These are phyloP conservation scores for Nasturtium officinale DNA, from an alignment of 345 rosid species.

Conservation along the genomic window DNA sequence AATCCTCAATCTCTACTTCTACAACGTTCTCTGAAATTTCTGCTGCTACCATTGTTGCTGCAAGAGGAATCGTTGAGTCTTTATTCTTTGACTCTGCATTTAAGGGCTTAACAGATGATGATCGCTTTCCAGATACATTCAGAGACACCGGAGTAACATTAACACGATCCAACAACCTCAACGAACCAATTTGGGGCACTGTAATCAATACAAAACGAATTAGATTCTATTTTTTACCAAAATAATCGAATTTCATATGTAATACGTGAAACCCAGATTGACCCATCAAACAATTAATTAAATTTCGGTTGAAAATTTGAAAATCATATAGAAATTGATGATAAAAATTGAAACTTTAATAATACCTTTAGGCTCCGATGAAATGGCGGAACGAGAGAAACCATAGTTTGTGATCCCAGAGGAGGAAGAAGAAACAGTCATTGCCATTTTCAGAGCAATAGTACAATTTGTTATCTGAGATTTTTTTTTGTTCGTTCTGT, in stretches of 20 bases:
- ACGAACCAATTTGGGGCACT: constrained; percentile 63
- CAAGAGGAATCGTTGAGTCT: constrained; percentile 33
- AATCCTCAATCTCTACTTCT: constrained; percentile 53
- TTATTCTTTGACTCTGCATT: constrained; percentile 63
- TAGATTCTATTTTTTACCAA: neutral
- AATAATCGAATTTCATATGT: neutral
- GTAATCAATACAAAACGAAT: neutral
- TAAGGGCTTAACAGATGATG: constrained; percentile 49
- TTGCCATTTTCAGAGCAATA: constrained; percentile 46
- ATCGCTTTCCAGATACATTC: constrained; percentile 50
- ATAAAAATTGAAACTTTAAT: neutral
- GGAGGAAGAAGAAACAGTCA: constrained; percentile 47
- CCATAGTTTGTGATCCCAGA: constrained; percentile 36
- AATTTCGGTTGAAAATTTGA: neutral
- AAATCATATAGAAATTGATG: neutral
- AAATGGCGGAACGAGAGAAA: constrained; percentile 38
- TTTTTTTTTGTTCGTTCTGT: neutral
- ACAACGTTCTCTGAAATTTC: constrained; percentile 53
- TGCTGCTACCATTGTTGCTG: constrained; percentile 47
- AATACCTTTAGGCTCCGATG: constrained; percentile 52
- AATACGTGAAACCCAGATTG: neutral
- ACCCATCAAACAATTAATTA: constrained; percentile 22
- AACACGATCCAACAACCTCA: constrained; percentile 52
- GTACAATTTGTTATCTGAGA: neutral
- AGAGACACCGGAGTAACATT: constrained; percentile 41